Conservation (phyloP, 2,329 filamentous ascomycete species). For the Pezicula radicicola region DNA sequence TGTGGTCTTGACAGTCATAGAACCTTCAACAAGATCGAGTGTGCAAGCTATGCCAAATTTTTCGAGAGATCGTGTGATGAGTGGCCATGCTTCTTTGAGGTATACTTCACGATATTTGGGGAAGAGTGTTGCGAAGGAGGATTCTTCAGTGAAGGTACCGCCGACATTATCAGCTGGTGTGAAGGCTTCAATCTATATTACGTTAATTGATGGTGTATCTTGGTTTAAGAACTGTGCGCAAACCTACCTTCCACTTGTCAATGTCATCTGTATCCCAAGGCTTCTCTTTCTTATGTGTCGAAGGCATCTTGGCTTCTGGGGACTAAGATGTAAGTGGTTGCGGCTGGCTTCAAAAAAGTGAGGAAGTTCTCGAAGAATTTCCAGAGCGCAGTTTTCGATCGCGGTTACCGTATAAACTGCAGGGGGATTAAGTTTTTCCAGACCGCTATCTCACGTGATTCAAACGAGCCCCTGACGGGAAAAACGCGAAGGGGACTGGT, state of each 20-base stretch:
- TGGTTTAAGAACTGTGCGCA: not conserved
- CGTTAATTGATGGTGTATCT: not conserved
- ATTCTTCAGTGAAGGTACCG: slow-evolving; percentile 90
- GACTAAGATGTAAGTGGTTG: slow-evolving; percentile 11
- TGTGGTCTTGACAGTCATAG: slow-evolving; percentile 95
- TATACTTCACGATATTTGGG: slow-evolving; percentile 97
- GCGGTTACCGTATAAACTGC: not conserved
- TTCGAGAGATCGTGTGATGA: slow-evolving; percentile 82
- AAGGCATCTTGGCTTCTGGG: slow-evolving; percentile 61
- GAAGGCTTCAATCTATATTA: slow-evolving; percentile 69
- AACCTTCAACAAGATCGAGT: slow-evolving; percentile 90
- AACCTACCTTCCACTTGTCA: slow-evolving; percentile 82
- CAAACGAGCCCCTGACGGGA: too few species aligned
- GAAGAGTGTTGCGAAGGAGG: slow-evolving; percentile 82
- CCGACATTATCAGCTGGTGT: slow-evolving; percentile 79
- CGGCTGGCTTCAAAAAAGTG: slow-evolving; percentile 8
- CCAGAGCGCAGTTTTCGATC: not conserved
- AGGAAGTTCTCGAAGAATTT: slow-evolving; percentile 5
- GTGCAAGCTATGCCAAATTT: slow-evolving; percentile 87
- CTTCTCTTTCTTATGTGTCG: slow-evolving; percentile 85
- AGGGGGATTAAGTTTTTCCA: not conserved
- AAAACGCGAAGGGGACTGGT: too few species aligned
- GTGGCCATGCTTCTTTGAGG: slow-evolving; percentile 87
- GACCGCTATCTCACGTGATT: too few species aligned
- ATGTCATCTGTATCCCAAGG: slow-evolving; percentile 96